A percentile compares a stretch with the other conserved stretches of the same genome.
Evolutionary conservation across 352 stramenopile genomes (phyloP).

Genomic region (Vaucheria bursata): DNA sequence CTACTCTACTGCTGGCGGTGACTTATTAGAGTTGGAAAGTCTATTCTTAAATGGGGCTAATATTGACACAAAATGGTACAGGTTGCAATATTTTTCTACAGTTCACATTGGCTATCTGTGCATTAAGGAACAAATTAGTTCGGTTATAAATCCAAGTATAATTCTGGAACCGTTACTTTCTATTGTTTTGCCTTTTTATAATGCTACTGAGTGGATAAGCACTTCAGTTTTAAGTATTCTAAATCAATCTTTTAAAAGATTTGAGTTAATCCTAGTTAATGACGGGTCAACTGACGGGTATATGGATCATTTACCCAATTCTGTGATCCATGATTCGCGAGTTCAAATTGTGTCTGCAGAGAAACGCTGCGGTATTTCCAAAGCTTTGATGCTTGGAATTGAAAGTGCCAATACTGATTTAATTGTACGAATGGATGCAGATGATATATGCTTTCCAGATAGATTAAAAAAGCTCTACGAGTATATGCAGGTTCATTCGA

Average conservation of each 20-base stretch:
- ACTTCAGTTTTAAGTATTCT: slow-evolving; percentile 34
- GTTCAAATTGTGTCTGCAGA: neutral
- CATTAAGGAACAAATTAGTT: slow-evolving; percentile 36
- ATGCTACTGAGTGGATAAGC: slow-evolving; percentile 40
- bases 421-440: slow-evolving; percentile 70
- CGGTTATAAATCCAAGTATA: neutral
- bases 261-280: slow-evolving; percentile 54
- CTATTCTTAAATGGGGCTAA: neutral
- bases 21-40: slow-evolving; percentile 20
- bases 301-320: neutral
- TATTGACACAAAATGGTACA: slow-evolving; percentile 60
- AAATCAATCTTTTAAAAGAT: slow-evolving; percentile 54
- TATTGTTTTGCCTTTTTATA: slow-evolving; percentile 66
- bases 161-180: slow-evolving; percentile 49
- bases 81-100: slow-evolving; percentile 54
- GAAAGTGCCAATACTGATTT: slow-evolving; percentile 53
- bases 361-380: slow-evolving; percentile 52
- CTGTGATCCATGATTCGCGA: neutral
- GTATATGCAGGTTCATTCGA: slow-evolving; percentile 32
- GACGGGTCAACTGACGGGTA: slow-evolving; percentile 35
- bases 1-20: slow-evolving; percentile 48
- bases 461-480: slow-evolving; percentile 56
- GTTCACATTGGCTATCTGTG: slow-evolving; percentile 68
- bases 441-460: slow-evolving; percentile 61
- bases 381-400: slow-evolving; percentile 64